A percentile compares a stretch with the other conserved stretches of the same genome.
Conservation (phyloP, 2,329 filamentous ascomycete species). For the Ophiocordyceps camponoti-floridani region DNA sequence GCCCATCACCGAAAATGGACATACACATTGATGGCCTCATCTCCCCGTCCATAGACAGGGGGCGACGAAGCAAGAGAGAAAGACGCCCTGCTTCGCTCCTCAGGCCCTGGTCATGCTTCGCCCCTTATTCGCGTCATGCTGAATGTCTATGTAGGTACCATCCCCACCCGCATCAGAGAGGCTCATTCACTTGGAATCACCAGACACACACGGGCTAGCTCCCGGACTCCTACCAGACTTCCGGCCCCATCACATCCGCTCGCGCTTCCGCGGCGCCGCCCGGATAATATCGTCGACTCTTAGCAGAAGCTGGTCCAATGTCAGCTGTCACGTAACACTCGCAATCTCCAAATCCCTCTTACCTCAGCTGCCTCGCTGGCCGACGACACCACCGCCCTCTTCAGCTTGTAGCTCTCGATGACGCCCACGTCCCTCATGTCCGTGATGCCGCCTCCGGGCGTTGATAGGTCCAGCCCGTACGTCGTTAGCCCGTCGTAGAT, state of each 20-base stretch:
- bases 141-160: neutral
- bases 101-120: neutral
- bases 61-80: neutral
- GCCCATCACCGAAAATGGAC: too few species aligned
- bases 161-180: too few species aligned
- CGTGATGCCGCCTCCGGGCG: slow-evolving; percentile 76
- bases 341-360: slow-evolving; percentile 15
- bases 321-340: neutral
- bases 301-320: slow-evolving; percentile 50
- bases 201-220: too few species aligned
- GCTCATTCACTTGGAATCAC: too few species aligned
- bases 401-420: slow-evolving; percentile 96
- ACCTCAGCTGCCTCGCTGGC: slow-evolving; percentile 95
- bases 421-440: slow-evolving; percentile 95
- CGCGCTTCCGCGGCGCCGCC: slow-evolving; percentile 53
- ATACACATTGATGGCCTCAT: neutral
- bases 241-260: slow-evolving; percentile 15
- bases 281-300: slow-evolving; percentile 97
- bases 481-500: slow-evolving; percentile 91
- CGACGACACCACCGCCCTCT: slow-evolving; percentile 91
- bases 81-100: neutral
- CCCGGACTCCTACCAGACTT: too few species aligned
- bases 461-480: slow-evolving; percentile 76
- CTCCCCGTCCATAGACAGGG: neutral
- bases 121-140: neutral